Evolutionary conservation across 2,329 filamentous ascomycete species (phyloP), one percentile per base, ranked within the genome.

Genomic region (Cytospora leucostoma): DNA sequence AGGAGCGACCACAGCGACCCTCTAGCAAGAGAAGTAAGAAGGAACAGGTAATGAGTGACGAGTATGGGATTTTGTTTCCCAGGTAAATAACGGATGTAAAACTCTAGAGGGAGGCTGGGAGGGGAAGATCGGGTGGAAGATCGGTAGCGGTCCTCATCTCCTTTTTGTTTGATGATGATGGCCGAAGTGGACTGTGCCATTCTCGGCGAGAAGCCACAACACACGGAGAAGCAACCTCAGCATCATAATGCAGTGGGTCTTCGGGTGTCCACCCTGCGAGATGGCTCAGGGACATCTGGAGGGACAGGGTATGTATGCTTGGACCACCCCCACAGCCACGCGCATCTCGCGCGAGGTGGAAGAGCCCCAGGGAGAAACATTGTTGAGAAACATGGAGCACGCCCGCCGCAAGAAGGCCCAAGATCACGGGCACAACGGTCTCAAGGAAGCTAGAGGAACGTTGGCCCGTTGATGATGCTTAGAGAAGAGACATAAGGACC

Each of bases 161-260:
- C 64, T 65, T 65, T 65, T 65, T 63, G 63, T 57, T 62, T 51
- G 63, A 56, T 63, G 52, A 60, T 58, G 58, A 65, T 57, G 38
- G 51, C 34, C 61, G 40, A 49, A 63, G 56, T 50, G 53, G 61
- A 54, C 53, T 56, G 64, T 34, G 53, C 40, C 56, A 56, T 44
- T 63, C n/a, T 54, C 54, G 37, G 59, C 44, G n/a, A 51, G 59
- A 40, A 58, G 59, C 59, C 60, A 59, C 27, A 52, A 38, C 27
- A 44, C 32, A 51, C 17, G 27, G 54, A 59, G 34, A 55, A 63
- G 64, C 64, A 61, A 65, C 52, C 56, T 65, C 57, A 35, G 34
- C 54, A 57, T 59, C 38, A 44, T 60, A 58, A 55, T 50, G 53
- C 57, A 38, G 64, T 65, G 64, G 64, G 56, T 57, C 64, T 34